Percentiles rank a stretch among this genome's conserved stretches.
Conservation (phyloP, 192 early-diverging fungal genomes). For the Helicostylum pulchrum region DNA sequence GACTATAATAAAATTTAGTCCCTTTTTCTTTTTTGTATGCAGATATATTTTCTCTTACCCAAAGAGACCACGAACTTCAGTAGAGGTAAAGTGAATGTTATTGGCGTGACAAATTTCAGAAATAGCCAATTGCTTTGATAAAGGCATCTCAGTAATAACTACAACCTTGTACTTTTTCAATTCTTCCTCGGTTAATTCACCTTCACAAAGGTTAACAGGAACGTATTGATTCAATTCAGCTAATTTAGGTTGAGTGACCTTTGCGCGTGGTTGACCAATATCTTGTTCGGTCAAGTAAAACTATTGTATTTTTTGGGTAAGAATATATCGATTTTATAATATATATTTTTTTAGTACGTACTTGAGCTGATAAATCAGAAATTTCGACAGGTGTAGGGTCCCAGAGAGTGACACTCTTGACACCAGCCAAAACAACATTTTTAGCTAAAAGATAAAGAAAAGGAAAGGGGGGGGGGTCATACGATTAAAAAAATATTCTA, state of each 20-base stretch:
- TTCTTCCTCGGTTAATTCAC: slow-evolving; percentile 66
- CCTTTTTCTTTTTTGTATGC: not conserved
- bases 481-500: not conserved
- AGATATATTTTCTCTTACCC: slow-evolving; percentile 48
- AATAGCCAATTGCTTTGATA: slow-evolving; percentile 77
- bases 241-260: slow-evolving; percentile 71
- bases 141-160: slow-evolving; percentile 80
- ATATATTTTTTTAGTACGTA: slow-evolving; percentile 28
- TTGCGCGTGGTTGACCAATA: slow-evolving; percentile 82
- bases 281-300: slow-evolving; percentile 87
- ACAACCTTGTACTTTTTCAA: slow-evolving; percentile 61
- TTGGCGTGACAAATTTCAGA: slow-evolving; percentile 76
- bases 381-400: slow-evolving; percentile 76
- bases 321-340: not conserved
- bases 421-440: slow-evolving; percentile 96
- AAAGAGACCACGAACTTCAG: slow-evolving; percentile 89
- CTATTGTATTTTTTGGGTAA: slow-evolving; percentile 39
- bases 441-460: slow-evolving; percentile 62
- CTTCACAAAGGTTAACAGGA: slow-evolving; percentile 81
- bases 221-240: slow-evolving; percentile 98
- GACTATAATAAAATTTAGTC: slow-evolving; percentile 31
- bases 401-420: slow-evolving; percentile 96
- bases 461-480: not conserved
- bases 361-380: slow-evolving; percentile 87
- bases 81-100: slow-evolving; percentile 82